Conservation (phyloP, 768 basidiomycete genomes). For the Coprinopsis strossmayeri region DNA sequence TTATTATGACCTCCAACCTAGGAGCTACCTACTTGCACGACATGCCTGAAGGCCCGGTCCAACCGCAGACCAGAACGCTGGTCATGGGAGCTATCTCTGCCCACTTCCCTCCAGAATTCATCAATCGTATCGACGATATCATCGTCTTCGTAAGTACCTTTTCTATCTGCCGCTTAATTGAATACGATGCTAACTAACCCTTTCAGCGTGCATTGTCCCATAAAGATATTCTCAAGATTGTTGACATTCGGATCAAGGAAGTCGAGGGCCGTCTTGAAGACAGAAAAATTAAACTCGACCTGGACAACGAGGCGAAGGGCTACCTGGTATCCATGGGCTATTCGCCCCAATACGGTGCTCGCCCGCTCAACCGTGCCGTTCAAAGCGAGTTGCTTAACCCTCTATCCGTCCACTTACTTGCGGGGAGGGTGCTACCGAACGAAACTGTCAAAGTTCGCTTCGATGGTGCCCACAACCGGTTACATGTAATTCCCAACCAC, state of each 20-base stretch:
- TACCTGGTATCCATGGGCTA: constrained; percentile 75
- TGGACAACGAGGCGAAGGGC: constrained; percentile 71
- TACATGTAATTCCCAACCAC: constrained; percentile 81
- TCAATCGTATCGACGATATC: constrained; percentile 86
- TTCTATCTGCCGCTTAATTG: constrained; percentile 10
- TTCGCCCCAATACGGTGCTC: constrained; percentile 81
- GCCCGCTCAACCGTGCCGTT: constrained; percentile 87
- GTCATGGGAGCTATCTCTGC: constrained; percentile 76
- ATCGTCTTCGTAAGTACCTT: constrained; percentile 61
- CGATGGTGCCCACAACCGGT: constrained; percentile 74
- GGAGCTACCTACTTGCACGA: constrained; percentile 75
- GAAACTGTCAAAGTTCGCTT: constrained; percentile 73
- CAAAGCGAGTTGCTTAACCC: constrained; percentile 93
- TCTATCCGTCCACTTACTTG: constrained; percentile 76
- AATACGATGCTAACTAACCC: constrained; percentile 15
- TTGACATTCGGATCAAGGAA: constrained; percentile 83
- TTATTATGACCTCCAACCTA: constrained; percentile 92
- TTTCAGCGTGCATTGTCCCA: constrained; percentile 73
- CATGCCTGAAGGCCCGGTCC: constrained; percentile 65
- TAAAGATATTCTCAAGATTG: constrained; percentile 73
- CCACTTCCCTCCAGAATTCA: constrained; percentile 90
- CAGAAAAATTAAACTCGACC: constrained; percentile 72
- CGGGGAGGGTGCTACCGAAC: constrained; percentile 74
- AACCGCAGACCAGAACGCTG: constrained; percentile 46
- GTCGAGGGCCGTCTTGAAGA: constrained; percentile 74